A percentile compares a stretch with the other conserved stretches of the same genome.
These are phyloP conservation scores for Phyllosticta citribraziliensis DNA, from an alignment of 2,329 filamentous ascomycete genomes.

Conservation along the genomic window DNA sequence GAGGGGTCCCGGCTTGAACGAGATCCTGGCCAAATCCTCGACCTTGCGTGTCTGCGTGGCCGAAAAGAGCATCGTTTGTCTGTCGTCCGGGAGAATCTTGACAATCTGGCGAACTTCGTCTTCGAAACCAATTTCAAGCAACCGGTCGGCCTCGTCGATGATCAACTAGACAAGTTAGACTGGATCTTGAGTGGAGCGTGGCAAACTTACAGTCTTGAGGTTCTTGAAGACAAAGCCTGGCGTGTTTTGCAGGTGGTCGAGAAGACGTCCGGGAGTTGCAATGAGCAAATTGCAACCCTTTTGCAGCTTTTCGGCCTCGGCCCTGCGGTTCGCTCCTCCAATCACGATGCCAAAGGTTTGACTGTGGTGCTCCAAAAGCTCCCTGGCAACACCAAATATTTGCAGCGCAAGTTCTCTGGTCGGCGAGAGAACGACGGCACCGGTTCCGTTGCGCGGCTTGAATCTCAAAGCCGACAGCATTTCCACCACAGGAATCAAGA, in stretches of 20 bases:
- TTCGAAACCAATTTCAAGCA: conserved; percentile 95
- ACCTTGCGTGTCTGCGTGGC: conserved; percentile 98
- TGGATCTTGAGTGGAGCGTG: background rate
- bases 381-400: conserved; percentile 89
- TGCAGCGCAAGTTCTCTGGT: conserved; percentile 91
- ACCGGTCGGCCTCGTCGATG: conserved; percentile 94
- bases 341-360: conserved; percentile 95
- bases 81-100: conserved; percentile 71
- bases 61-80: conserved; percentile 97
- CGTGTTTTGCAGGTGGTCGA: conserved; percentile 92
- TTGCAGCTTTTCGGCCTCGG: conserved; percentile 84
- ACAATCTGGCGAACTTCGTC: conserved; percentile 95
- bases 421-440: conserved; percentile 84
- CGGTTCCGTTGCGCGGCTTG: conserved; percentile 87
- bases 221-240: conserved; percentile 87
- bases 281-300: conserved; percentile 95
- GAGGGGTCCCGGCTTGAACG: conserved; percentile 76
- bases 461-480: conserved; percentile 84
- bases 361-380: conserved; percentile 89
- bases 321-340: conserved; percentile 80
- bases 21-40: conserved; percentile 91
- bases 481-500: conserved; percentile 88
- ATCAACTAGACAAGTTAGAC: conserved; percentile 45
- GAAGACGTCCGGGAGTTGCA: conserved; percentile 80
- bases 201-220: conserved; percentile 51